Evolutionary conservation across 2,329 filamentous ascomycete genomes (phyloP).

Genomic region (Fusarium sp.): DNA sequence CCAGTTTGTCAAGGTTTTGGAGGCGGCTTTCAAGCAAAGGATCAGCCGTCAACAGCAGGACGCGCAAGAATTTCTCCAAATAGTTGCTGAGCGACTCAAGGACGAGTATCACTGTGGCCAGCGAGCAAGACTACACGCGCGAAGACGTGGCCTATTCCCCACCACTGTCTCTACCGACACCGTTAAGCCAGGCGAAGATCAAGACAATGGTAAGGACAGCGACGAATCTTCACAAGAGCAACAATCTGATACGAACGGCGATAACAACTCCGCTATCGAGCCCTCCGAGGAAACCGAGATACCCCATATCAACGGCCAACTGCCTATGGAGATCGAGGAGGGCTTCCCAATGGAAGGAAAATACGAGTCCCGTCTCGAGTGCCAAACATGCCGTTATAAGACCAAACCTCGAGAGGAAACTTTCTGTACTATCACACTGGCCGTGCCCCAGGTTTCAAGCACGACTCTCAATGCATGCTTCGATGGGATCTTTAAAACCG

Average conservation of each 20-base stretch:
- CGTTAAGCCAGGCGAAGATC: slow-evolving; percentile 35
- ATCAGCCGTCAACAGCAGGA: slow-evolving; percentile 97
- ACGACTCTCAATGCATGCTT: slow-evolving; percentile 89
- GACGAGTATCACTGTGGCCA: slow-evolving; percentile 93
- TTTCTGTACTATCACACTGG: slow-evolving; percentile 92
- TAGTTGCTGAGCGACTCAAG: slow-evolving; percentile 89
- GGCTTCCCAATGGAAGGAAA: slow-evolving; percentile 93
- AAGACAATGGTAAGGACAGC: slow-evolving; percentile 30
- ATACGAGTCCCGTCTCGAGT: slow-evolving; percentile 95
- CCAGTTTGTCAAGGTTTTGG: slow-evolving; percentile 84
- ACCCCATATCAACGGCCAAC: slow-evolving; percentile 32
- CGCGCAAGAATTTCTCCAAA: slow-evolving; percentile 95
- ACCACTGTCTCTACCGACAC: slow-evolving; percentile 18
- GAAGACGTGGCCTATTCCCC: slow-evolving; percentile 44
- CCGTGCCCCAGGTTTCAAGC: slow-evolving; percentile 84
- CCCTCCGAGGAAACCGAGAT: slow-evolving; percentile 39
- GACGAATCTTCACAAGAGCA: slow-evolving; percentile 23
- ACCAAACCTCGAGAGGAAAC: slow-evolving; percentile 84
- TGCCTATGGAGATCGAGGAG: slow-evolving; percentile 64
- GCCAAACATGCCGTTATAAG: slow-evolving; percentile 87
- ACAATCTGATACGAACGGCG: slow-evolving; percentile 15
- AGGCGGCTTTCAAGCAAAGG: slow-evolving; percentile 86
- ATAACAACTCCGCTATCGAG: slow-evolving; percentile 39
- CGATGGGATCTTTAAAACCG: slow-evolving; percentile 92
- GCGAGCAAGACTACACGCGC: slow-evolving; percentile 73